phyloP scores from a whole-genome alignment of 1,284 basidiomycete species.

The Boletellus deceptivus region DNA sequence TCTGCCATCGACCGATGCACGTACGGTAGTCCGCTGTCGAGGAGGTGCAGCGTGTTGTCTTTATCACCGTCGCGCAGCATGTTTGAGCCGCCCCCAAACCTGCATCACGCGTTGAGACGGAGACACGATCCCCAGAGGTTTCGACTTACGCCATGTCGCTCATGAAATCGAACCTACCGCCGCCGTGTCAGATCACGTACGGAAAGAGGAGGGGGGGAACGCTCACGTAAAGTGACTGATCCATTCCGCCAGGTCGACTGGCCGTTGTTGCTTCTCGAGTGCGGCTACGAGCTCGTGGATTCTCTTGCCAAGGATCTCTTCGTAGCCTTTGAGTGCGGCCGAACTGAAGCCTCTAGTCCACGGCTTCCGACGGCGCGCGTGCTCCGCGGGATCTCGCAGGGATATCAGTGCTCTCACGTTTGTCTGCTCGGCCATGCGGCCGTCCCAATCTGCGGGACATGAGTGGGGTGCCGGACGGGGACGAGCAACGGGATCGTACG shows the following conservation, averaged over 20 bases:
- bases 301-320: constrained; percentile 41
- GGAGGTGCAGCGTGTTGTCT: constrained; percentile 36
- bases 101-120: constrained; percentile 20
- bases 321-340: constrained; percentile 51
- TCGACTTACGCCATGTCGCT: constrained; percentile 55
- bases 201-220: constrained; percentile 11
- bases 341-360: constrained; percentile 55
- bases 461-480: constrained; percentile 2
- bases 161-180: constrained; percentile 58
- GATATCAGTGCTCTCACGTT: constrained; percentile 32
- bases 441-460: constrained; percentile 33
- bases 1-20: constrained; percentile 11
- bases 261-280: constrained; percentile 35
- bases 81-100: constrained; percentile 50
- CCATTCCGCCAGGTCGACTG: constrained; percentile 44
- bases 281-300: constrained; percentile 39
- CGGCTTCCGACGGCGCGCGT: constrained; percentile 46
- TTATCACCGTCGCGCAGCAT: constrained; percentile 43
- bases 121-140: background rate
- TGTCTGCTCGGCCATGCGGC: constrained; percentile 30
- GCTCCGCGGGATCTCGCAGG: constrained; percentile 37
- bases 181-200: constrained; percentile 10
- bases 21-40: constrained; percentile 40
- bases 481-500: constrained; percentile 36
- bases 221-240: constrained; percentile 54